Conservation (phyloP, 1,139 yeast species). For the Blastobotrys niveus region DNA sequence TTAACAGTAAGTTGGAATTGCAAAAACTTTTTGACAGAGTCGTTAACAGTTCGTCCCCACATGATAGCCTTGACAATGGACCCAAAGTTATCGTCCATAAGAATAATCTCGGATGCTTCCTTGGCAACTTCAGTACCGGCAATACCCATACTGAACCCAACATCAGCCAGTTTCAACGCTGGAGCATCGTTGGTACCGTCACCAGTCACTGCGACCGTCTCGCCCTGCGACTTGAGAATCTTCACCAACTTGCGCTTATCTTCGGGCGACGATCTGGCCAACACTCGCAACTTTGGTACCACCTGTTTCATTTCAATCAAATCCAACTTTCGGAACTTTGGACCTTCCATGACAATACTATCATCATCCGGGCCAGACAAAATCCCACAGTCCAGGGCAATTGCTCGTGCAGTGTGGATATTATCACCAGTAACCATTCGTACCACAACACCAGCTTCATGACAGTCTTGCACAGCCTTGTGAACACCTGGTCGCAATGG, state of each 20-base stretch:
- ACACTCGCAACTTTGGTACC: conserved; percentile 69
- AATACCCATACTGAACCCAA: conserved; percentile 84
- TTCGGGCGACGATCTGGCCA: conserved; percentile 94
- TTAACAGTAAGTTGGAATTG: conserved; percentile 96
- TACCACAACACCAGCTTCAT: conserved; percentile 85
- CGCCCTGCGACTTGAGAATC: conserved; percentile 72
- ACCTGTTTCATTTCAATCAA: conserved; percentile 51
- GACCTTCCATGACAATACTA: conserved; percentile 85
- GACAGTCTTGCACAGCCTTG: conserved; percentile 79
- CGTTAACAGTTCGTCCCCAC: conserved; percentile 98
- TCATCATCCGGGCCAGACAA: conserved; percentile 50
- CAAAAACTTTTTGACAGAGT: conserved; percentile 88
- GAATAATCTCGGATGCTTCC: conserved; percentile 71
- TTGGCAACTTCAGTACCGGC: conserved; percentile 80
- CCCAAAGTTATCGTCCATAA: conserved; percentile 80
- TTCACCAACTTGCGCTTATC: conserved; percentile 85
- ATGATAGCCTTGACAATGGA: conserved; percentile 97
- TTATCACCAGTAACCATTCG: conserved; percentile 99
- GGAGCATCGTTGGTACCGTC: conserved; percentile 93
- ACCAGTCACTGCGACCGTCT: conserved; percentile 97
- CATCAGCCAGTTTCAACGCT: conserved; percentile 71
- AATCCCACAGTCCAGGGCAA: conserved; percentile 81
- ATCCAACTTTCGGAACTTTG: conserved; percentile 65
- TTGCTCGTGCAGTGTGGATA: conserved; percentile 81
- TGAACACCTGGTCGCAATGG: conserved; percentile 90